These are phyloP conservation scores for Melaleuca quinquenervia DNA, from an alignment of 345 rosid genomes.

Conservation along the genomic window DNA sequence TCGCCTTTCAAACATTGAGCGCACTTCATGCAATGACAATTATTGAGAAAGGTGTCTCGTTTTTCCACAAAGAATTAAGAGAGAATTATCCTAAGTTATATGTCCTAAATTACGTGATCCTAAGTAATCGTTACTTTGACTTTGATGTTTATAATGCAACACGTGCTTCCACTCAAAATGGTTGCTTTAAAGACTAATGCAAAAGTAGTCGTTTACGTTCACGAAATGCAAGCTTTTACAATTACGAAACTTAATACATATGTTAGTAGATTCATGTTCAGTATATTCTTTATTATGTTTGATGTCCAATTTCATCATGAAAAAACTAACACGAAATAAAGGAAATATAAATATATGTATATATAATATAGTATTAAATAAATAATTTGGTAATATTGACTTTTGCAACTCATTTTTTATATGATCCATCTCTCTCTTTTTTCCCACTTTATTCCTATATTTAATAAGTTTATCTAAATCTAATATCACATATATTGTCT, in stretches of 20 bases:
- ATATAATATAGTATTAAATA: background rate
- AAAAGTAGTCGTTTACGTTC: background rate
- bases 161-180: background rate
- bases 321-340: background rate
- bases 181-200: background rate
- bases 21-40: background rate
- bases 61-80: background rate
- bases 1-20: background rate
- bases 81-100: background rate
- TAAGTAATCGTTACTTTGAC: background rate
- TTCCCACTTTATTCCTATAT: background rate
- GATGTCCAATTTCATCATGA: background rate
- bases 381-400: background rate
- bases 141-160: background rate
- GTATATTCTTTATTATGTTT: background rate
- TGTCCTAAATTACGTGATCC: background rate
- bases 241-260: background rate
- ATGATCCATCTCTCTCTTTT: background rate
- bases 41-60: background rate
- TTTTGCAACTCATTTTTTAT: background rate
- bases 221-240: background rate
- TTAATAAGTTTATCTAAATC: background rate
- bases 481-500: background rate
- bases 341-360: background rate
- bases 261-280: background rate